Base-by-base conservation (phyloP, 352 stramenopile genomes). In the Globisporangium viniferum region DNA sequence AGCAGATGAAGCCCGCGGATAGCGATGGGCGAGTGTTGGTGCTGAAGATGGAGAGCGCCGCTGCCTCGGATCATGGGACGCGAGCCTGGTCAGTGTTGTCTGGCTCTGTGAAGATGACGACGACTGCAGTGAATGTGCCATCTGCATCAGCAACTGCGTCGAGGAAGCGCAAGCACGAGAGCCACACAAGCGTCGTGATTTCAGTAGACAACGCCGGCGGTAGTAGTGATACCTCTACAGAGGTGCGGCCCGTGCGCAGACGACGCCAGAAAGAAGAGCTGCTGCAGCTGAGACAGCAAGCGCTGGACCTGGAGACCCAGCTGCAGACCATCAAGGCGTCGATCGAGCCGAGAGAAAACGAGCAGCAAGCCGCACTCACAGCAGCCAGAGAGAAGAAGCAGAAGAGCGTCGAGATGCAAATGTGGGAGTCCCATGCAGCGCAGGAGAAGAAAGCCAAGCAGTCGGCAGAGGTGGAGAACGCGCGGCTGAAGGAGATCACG, bases 211-310 rank as follows among this genome's bases (percentile, higher is more conserved):
- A 10, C 24, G 1, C 24, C 20, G 51, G 24, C 20, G 35, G 8
- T 1, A 44, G 24, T 15, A 49, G 14, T 31, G 29, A 36, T 20
- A 12, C 18, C 0, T 49, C 31, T n/a, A 31, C n/a, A 18, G n/a
- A 48, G 8, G 3, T 10, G 20, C 41, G 58, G 2, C 65, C 59
- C 1, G 64, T 36, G 41, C 64, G 64, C 7, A 41, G 64, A 3
- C 53, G 64, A 1, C 65, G 65, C 10, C 57, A 70, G 33, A 70
- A 70, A 15, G 65, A 70, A 20, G 65, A 70, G 36, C 27, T 70
- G 35, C 33, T 66, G 31, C 35, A 46, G n/a, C 20, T 70, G 33
- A 35, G 65, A 1, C 24, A 66, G 44, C 22, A 70, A 31, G 57
- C 65, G 49, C 15, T 55, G 9, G 24, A 64, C 9, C 46, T 70